These are phyloP conservation scores for Perkinsus chesapeaki DNA, from an alignment of 169 alveolate genomes.

Conservation along the genomic window DNA sequence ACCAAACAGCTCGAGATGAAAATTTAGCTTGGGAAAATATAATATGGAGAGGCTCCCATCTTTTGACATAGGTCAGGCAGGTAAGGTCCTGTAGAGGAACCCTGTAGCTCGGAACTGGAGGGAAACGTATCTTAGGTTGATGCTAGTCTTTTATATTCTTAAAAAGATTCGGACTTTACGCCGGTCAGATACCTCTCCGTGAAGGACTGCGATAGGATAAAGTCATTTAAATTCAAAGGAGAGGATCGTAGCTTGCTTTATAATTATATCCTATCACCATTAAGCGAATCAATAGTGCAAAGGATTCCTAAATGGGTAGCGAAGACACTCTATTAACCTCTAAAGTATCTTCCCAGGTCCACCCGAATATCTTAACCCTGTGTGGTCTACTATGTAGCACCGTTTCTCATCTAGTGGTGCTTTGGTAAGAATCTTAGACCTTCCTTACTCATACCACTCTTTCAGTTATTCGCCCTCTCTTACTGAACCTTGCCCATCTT, in stretches of 20 bases:
- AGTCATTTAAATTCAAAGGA: not conserved
- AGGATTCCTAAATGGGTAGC: not conserved
- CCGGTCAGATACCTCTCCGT: not conserved
- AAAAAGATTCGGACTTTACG: not conserved
- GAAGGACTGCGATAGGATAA: not conserved
- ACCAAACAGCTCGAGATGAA: too few relatives aligned
- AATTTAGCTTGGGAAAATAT: too few relatives aligned
- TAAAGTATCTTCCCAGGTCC: not conserved
- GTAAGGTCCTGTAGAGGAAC: too few relatives aligned
- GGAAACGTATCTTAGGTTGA: too few relatives aligned
- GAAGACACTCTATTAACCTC: not conserved
- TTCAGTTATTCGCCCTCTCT: not conserved
- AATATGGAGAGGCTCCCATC: too few relatives aligned
- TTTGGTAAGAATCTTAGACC: not conserved
- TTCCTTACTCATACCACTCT: not conserved
- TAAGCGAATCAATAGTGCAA: not conserved
- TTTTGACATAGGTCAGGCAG: too few relatives aligned
- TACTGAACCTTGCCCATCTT: not conserved
- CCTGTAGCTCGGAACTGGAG: too few relatives aligned
- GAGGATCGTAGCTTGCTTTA: not conserved
- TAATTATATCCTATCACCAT: not conserved
- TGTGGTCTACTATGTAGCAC: not conserved
- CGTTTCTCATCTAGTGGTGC: not conserved
- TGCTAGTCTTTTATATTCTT: too few relatives aligned
- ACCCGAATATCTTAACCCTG: not conserved